A percentile compares a stretch with the other conserved stretches of the same genome.
Conservation (phyloP, 352 stramenopile species). For the Pythium pectinolyticum region DNA sequence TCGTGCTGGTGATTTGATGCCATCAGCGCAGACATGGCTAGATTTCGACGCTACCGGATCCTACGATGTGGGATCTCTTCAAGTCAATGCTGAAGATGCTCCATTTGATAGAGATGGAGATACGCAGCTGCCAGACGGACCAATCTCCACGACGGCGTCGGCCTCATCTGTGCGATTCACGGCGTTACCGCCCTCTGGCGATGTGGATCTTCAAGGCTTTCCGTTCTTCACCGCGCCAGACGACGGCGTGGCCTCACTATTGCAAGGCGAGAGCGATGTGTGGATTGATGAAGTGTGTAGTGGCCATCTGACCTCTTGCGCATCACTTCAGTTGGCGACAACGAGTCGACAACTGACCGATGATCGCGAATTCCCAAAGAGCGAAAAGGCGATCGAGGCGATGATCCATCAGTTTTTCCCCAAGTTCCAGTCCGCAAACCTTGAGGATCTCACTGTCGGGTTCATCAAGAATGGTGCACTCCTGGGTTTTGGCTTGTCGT, state of each 20-base stretch:
- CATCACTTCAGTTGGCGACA: not conserved
- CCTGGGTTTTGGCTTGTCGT: not conserved
- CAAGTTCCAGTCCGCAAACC: too few relatives aligned
- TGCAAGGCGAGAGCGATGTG: slow-evolving; percentile 1
- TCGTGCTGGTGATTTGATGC: too few relatives aligned
- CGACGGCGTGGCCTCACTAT: not conserved
- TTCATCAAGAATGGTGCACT: not conserved
- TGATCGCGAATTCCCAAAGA: too few relatives aligned
- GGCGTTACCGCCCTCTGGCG: not conserved
- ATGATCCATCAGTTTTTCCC: not conserved
- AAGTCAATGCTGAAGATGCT: too few relatives aligned
- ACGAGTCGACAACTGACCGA: not conserved
- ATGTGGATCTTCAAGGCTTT: slow-evolving; percentile 6
- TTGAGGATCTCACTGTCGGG: not conserved
- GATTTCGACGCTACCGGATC: too few relatives aligned
- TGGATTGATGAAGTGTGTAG: not conserved
- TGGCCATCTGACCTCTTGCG: not conserved
- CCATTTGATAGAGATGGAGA: too few relatives aligned
- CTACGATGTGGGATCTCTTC: too few relatives aligned
- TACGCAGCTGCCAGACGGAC: not conserved
- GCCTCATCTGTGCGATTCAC: too few relatives aligned
- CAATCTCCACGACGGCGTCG: too few relatives aligned
- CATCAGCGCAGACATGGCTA: too few relatives aligned
- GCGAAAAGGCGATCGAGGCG: not conserved
- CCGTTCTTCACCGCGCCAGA: not conserved